These are phyloP conservation scores for Backusella circina DNA, from an alignment of 192 early-diverging fungal genomes.

Conservation along the genomic window DNA sequence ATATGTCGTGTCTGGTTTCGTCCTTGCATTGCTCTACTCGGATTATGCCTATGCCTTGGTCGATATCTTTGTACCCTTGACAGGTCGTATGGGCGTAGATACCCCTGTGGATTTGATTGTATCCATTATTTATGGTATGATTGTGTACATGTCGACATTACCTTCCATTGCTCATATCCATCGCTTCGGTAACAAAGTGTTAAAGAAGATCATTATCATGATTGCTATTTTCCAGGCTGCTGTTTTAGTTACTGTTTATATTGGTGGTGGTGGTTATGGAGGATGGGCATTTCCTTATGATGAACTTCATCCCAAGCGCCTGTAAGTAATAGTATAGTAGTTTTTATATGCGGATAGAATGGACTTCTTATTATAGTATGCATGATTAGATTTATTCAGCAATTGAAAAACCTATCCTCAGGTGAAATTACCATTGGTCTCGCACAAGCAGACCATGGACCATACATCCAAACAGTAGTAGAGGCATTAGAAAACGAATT, in stretches of 20 bases:
- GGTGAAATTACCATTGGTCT: conserved; percentile 51
- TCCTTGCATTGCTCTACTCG: conserved; percentile 30
- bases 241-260: conserved; percentile 31
- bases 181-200: conserved; percentile 37
- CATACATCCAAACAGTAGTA: conserved; percentile 40
- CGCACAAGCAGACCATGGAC: conserved; percentile 57
- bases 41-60: conserved; percentile 41
- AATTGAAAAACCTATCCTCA: conserved; percentile 59
- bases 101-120: conserved; percentile 65
- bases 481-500: conserved; percentile 37
- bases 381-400: conserved; percentile 48
- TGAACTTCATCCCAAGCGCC: conserved; percentile 58
- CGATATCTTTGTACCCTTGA: conserved; percentile 66
- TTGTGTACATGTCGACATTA: conserved; percentile 38
- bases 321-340: conserved; percentile 20
- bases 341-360: conserved; percentile 6
- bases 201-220: conserved; percentile 28
- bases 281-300: conserved; percentile 49
- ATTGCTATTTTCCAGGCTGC: conserved; percentile 25
- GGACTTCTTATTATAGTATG: neutral
- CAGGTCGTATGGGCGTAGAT: conserved; percentile 61
- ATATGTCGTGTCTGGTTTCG: conserved; percentile 31
- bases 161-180: conserved; percentile 51
- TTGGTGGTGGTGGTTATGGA: conserved; percentile 17
- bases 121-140: conserved; percentile 49